phyloP scores from a whole-genome alignment of 2,329 filamentous ascomycete genomes.

The Sclerotinia borealis region DNA sequence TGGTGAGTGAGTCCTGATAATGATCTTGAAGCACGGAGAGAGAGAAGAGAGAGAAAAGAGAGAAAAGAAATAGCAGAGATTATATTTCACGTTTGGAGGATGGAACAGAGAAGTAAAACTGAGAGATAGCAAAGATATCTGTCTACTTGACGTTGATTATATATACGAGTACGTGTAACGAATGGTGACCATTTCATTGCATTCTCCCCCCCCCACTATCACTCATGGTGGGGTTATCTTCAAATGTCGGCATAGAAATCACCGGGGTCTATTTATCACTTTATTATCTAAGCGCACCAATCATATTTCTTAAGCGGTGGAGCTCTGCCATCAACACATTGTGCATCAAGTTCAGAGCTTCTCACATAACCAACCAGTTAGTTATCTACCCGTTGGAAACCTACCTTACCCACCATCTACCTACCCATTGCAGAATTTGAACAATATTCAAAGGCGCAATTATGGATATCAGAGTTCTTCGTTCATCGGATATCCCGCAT shows the following conservation, averaged over 20 bases:
- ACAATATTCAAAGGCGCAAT: no score
- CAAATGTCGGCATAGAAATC: background rate
- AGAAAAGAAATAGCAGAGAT: background rate
- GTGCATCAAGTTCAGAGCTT: background rate
- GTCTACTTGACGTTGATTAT: background rate
- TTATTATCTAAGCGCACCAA: background rate
- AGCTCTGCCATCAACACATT: background rate
- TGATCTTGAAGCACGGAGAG: no score
- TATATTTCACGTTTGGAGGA: background rate
- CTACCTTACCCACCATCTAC: background rate
- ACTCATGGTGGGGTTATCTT: background rate
- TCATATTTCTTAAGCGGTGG: background rate
- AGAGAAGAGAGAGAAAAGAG: background rate
- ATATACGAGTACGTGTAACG: background rate
- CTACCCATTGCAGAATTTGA: background rate
- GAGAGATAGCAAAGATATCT: background rate
- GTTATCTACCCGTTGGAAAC: background rate
- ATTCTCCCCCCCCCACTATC: background rate
- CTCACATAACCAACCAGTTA: background rate
- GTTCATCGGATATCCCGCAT: conserved; percentile 75
- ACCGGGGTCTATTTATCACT: background rate
- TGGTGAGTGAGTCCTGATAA: background rate
- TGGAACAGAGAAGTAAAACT: background rate
- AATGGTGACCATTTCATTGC: background rate
- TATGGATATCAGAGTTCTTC: conserved; percentile 90